Percentiles rank a stretch among this genome's conserved stretches.
Conservation (phyloP, 192 early-diverging fungal genomes). For the Helicostylum pulchrum region DNA sequence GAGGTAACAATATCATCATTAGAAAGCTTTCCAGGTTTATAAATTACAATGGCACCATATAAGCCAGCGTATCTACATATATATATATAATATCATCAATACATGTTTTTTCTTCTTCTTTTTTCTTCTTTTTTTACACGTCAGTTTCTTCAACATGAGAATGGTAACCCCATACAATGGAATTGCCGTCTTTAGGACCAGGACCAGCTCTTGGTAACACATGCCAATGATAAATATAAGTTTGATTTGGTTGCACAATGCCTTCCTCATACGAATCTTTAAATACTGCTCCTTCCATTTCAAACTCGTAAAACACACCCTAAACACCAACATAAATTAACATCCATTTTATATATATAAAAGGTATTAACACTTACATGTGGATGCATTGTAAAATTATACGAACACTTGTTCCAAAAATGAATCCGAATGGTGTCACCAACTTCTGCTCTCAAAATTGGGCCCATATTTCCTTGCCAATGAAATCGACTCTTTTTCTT, state of each 20-base stretch:
- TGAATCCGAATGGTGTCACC: slow-evolving; percentile 32
- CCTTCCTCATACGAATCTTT: slow-evolving; percentile 17
- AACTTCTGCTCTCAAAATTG: slow-evolving; percentile 34
- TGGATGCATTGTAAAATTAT: slow-evolving; percentile 34
- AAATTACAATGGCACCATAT: slow-evolving; percentile 33
- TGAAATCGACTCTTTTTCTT: not conserved
- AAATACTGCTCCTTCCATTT: slow-evolving; percentile 39
- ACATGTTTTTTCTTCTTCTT: not conserved
- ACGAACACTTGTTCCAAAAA: slow-evolving; percentile 25
- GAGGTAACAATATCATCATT: slow-evolving; percentile 27
- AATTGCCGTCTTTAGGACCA: slow-evolving; percentile 33
- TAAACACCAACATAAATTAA: not conserved
- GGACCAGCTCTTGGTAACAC: slow-evolving; percentile 31
- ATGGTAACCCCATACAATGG: slow-evolving; percentile 37
- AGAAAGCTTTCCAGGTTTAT: slow-evolving; percentile 17
- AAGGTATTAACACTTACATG: slow-evolving; percentile 21
- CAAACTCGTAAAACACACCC: slow-evolving; percentile 31
- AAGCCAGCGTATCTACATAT: slow-evolving; percentile 26
- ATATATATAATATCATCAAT: not conserved
- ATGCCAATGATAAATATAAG: slow-evolving; percentile 25
- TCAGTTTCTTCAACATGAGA: slow-evolving; percentile 33
- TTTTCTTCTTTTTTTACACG: slow-evolving; percentile 17
- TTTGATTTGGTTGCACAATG: slow-evolving; percentile 10
- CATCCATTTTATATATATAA: too few species aligned
- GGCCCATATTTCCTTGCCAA: slow-evolving; percentile 37